These are phyloP conservation scores for Myxozyma geophila DNA, from an alignment of 805 yeast species.

Conservation along the genomic window DNA sequence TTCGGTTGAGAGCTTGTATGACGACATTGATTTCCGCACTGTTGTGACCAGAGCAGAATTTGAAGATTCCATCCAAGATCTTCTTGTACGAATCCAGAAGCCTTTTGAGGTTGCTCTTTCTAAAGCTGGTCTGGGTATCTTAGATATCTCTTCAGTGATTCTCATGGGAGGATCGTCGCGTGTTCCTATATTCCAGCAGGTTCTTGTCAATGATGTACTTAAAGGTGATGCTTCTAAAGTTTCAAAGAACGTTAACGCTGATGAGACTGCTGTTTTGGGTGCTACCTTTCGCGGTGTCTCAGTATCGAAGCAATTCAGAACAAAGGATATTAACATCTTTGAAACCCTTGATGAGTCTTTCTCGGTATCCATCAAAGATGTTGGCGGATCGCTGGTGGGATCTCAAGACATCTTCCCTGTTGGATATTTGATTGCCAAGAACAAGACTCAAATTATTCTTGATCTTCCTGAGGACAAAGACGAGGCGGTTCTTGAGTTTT, in stretches of 20 bases:
- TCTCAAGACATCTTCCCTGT: constrained; percentile 51
- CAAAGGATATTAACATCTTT: constrained; percentile 61
- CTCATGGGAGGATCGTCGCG: constrained; percentile 90
- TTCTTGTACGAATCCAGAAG: constrained; percentile 52
- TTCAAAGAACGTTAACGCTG: constrained; percentile 89
- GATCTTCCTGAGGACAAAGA: constrained; percentile 16
- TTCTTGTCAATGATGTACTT: constrained; percentile 42
- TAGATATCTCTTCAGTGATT: constrained; percentile 66
- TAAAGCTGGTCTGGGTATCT: constrained; percentile 39
- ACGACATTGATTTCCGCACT: constrained; percentile 75
- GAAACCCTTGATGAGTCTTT: constrained; percentile 61
- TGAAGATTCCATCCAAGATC: constrained; percentile 59
- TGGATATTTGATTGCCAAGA: constrained; percentile 51
- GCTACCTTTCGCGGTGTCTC: constrained; percentile 82
- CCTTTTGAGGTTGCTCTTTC: constrained; percentile 62
- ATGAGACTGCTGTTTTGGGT: constrained; percentile 91
- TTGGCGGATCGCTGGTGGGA: constrained; percentile 38
- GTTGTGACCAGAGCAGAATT: constrained; percentile 77
- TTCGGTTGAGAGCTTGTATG: constrained; percentile 72
- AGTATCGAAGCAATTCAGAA: constrained; percentile 67
- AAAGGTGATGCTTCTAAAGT: constrained; percentile 59
- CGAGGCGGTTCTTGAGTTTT: constrained; percentile 19
- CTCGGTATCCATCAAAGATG: constrained; percentile 40
- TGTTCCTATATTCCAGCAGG: constrained; percentile 80
- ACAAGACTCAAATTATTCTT: constrained; percentile 4